A percentile compares a stretch with the other conserved stretches of the same genome.
These are phyloP conservation scores for Cystobasidiaceae sp. DNA, from an alignment of 1,284 basidiomycete species.

Conservation along the genomic window DNA sequence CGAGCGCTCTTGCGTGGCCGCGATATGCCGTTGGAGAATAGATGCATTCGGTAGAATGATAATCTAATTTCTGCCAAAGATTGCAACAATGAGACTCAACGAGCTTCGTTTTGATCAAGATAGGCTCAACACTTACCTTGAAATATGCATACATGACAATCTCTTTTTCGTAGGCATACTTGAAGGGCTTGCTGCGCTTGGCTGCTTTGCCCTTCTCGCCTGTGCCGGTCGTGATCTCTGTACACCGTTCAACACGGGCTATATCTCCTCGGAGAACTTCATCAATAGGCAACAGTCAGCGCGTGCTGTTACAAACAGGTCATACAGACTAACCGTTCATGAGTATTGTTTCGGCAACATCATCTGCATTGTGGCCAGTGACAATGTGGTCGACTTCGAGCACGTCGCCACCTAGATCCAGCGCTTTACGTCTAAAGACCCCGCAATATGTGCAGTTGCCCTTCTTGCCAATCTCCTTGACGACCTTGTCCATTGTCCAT, in stretches of 20 bases:
- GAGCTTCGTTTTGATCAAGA: not conserved
- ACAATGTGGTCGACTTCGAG: constrained; percentile 95
- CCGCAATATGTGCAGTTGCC: constrained; percentile 99
- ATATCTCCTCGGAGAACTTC: constrained; percentile 97
- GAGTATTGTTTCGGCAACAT: constrained; percentile 95
- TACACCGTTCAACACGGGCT: constrained; percentile 86
- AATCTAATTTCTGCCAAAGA: constrained; percentile 62
- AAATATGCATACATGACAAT: constrained; percentile 99
- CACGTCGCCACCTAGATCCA: constrained; percentile 86
- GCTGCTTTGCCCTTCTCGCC: constrained; percentile 51
- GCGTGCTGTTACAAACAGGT: not conserved
- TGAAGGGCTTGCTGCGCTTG: constrained; percentile 95
- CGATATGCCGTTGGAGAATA: constrained; percentile 94
- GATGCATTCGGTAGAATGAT: constrained; percentile 98
- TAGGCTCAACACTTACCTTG: constrained; percentile 60
- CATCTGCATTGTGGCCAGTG: constrained; percentile 97
- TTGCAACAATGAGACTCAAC: not conserved
- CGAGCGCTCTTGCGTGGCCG: constrained; percentile 85
- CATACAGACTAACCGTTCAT: constrained; percentile 91
- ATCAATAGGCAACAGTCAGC: not conserved
- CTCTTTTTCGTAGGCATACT: constrained; percentile 97
- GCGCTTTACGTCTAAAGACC: constrained; percentile 90
- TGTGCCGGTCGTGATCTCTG: constrained; percentile 84
- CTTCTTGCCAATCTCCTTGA: constrained; percentile 87
- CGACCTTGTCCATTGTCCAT: constrained; percentile 99